Conservation (phyloP, 1,284 basidiomycete species). For the Apiotrichum veenhuisii region DNA sequence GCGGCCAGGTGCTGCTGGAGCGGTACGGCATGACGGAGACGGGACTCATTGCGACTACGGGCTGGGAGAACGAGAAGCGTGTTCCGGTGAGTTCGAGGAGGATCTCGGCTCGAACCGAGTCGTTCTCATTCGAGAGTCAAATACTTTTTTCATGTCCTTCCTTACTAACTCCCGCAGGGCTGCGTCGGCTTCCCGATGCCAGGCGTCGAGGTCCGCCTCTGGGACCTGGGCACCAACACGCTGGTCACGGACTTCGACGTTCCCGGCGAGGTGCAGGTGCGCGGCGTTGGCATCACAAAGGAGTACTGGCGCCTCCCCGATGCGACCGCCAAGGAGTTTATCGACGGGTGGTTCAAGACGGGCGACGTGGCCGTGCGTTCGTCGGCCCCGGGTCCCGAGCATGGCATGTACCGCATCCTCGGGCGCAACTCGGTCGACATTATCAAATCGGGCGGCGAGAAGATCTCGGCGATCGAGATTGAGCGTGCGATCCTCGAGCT, state of each 20-base stretch:
- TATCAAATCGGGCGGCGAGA: constrained; percentile 46
- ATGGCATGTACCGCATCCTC: constrained; percentile 31
- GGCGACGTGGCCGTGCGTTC: constrained; percentile 43
- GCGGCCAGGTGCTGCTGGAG: constrained; percentile 41
- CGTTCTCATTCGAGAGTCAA: too few relatives aligned
- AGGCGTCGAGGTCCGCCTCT: constrained; percentile 37
- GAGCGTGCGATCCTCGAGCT: constrained; percentile 42
- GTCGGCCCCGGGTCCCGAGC: constrained; percentile 19
- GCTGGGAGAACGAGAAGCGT: constrained; percentile 36
- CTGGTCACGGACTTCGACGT: constrained; percentile 21
- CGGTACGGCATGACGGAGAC: constrained; percentile 49
- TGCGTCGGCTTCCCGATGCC: constrained; percentile 41
- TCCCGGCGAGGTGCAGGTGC: constrained; percentile 41
- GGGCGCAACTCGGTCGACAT: constrained; percentile 39
- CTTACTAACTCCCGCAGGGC: constrained; percentile 18
- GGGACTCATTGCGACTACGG: constrained; percentile 42
- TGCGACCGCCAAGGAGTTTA: constrained; percentile 36
- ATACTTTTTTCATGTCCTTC: not conserved
- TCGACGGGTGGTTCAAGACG: constrained; percentile 46
- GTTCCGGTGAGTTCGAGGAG: constrained; percentile 35
- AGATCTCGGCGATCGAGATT: constrained; percentile 45
- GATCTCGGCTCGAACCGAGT: too few relatives aligned
- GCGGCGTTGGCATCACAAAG: constrained; percentile 37
- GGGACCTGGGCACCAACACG: constrained; percentile 23
- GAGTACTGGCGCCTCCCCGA: constrained; percentile 44